Conservation (phyloP, 2,329 filamentous ascomycete genomes). For the Ceratocystis smalleyi region DNA sequence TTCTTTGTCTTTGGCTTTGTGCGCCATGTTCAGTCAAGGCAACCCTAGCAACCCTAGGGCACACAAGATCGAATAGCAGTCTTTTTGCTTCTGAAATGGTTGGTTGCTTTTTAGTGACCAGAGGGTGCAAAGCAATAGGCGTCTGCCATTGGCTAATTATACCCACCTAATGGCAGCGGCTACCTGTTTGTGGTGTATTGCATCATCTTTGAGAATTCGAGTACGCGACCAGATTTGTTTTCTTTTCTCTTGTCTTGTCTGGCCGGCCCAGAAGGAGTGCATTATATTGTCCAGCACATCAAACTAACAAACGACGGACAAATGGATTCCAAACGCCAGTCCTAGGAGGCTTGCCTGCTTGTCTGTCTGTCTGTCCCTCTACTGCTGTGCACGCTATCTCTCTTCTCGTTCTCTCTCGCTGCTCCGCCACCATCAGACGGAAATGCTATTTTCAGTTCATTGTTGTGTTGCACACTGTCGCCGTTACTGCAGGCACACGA, state of each 20-base stretch:
- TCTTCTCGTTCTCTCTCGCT: neutral
- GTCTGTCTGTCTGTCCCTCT: neutral
- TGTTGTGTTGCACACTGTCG: neutral
- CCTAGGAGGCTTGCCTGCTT: neutral
- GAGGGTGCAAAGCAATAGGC: too few species aligned
- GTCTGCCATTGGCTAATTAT: too few species aligned
- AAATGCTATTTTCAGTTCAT: neutral
- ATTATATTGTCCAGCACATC: neutral
- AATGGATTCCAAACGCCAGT: neutral
- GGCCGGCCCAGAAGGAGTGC: neutral
- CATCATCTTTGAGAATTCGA: neutral
- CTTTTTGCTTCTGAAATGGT: too few species aligned
- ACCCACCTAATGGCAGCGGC: neutral
- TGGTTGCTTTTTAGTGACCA: too few species aligned
- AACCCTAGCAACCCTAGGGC: too few species aligned
- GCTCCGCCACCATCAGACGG: constrained; percentile 4
- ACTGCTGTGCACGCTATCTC: too few species aligned
- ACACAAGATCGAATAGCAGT: too few species aligned
- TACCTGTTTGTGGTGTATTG: neutral
- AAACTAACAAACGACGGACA: neutral
- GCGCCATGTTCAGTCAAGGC: neutral
- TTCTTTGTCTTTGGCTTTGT: neutral
- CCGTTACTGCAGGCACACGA: neutral
- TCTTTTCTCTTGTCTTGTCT: neutral
- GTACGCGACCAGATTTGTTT: too few species aligned